Evolutionary conservation across 768 basidiomycete genomes (phyloP), one percentile per base, ranked within the genome.

Genomic region (Russula sp.): DNA sequence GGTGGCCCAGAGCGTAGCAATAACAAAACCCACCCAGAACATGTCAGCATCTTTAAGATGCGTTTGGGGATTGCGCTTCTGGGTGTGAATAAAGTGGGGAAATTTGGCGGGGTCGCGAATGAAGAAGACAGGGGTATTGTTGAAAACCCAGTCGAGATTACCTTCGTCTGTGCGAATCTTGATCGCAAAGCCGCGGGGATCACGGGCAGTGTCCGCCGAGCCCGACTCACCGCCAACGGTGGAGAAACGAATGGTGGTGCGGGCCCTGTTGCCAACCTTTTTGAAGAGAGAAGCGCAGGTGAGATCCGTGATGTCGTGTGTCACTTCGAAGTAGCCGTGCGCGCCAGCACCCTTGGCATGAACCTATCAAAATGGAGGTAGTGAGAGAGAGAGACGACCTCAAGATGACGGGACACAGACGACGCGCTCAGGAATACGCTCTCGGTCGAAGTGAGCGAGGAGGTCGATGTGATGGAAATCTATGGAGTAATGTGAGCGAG

Each of bases 371-470:
- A 50, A 31, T 48, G 16, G 20, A 35, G 44, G 44, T 62, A 34
- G 56, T 48, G 57, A 9, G n/a, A 14, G 3, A 16, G 3, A 47
- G 10, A 10, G 6, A 56, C 34, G 9, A 7, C 18, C 14, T 11
- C 20, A 27, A 34, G 10, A 18, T n/a, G 45, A 42, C 6, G 44
- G 32, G 27, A 39, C 47, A 79, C 84, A 68, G 74, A 87, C 93
- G 67, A 91, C 88, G 75, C 93, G 91, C 80, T 96, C 93, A 16
- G 95, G 96, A 71, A 98, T 96, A 73, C 96, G 89, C 76, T 97
- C 94, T 63, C 91, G 87, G 74, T 92, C 91, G 70, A 95, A 94
- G 78, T 96, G 94, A 16, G 91, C 87, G 65, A 98, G 84, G 54
- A 89, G 79, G 76, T 94, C 92, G 71, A 95, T 87, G 75, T 90